Evolutionary conservation across 1,284 basidiomycete genomes (phyloP), one percentile per base, ranked within the genome.

Genomic region (Moesziomyces globuligerus): DNA sequence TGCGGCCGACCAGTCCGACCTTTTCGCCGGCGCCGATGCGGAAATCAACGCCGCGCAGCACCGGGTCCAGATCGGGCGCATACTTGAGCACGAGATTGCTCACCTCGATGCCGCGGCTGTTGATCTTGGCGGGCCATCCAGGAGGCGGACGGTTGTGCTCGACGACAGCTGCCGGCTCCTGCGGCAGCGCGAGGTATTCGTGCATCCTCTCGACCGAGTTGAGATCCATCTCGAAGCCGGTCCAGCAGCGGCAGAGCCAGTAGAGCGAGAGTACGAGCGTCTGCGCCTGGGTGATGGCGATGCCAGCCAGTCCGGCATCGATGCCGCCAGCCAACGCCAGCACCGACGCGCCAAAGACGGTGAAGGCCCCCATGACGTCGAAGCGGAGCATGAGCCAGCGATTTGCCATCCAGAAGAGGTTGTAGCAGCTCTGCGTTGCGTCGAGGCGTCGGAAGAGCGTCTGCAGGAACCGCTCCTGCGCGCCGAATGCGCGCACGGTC

Each of bases 1-100:
- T 86, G 15, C 85, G 83, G 8, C 90, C 94, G 4, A 97, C 87
- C 59, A 97, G 90, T 21, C 94, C 95, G 53, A 95, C 88, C 83
- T 92, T 91, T 80, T 91, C 88, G 2, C 91, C 90, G 5, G 89
- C 85, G 53, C 85, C 79, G 36, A 87, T 84, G 6, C 74, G 80
- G 70, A 87, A 87, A 7, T 81, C 81, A 9, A 87, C 83, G 24
- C 81, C 79, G 46, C 84, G 82, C 11, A 87, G 80, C 1, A 87
- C 86, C 1, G 85, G 83, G 2, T 85, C 84, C 7, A 86, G 83
- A 57, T 84, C 82, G 7, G 84, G 84, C 0, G 85, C 84, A 72
- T 86, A 86, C 18, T 83, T 78, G 49, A 84, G 83, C 0, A 83
- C 84, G 3, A 87, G 72, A 23, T 83, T 74, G 9, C 84, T 81